Conservation (phyloP, 345 rosid species). For the Stellera chamaejasme region DNA sequence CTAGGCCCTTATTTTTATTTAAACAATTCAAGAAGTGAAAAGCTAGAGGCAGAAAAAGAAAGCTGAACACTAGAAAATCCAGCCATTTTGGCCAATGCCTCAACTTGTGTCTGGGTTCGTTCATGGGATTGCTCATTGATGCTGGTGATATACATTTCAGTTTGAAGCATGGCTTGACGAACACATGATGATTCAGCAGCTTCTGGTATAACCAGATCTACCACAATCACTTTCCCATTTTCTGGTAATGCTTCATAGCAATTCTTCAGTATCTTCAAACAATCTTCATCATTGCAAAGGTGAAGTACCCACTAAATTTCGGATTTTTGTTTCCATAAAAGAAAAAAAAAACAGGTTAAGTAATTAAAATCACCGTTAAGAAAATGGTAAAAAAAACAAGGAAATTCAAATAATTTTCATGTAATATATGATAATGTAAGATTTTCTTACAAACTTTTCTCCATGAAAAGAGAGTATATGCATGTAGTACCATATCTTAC, state of each 20-base stretch:
- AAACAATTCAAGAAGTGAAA: constrained; percentile 34
- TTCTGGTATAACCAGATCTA: constrained; percentile 38
- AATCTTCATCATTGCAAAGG: constrained; percentile 27
- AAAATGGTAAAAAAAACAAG: neutral
- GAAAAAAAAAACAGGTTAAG: neutral
- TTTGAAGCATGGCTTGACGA: constrained; percentile 27
- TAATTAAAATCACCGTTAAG: neutral
- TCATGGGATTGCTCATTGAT: constrained; percentile 31
- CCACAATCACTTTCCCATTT: constrained; percentile 33
- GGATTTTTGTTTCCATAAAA: neutral
- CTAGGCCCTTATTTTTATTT: constrained; percentile 9
- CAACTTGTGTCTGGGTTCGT: constrained; percentile 30
- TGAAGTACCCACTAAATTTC: constrained; percentile 36
- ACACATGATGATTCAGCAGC: constrained; percentile 18
- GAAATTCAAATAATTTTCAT: too few species aligned
- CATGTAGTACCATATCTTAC: constrained; percentile 14
- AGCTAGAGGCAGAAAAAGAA: constrained; percentile 22
- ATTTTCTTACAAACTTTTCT: too few species aligned
- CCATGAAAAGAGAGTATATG: neutral
- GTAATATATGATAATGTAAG: too few species aligned
- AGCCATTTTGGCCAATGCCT: constrained; percentile 29
- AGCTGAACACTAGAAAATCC: constrained; percentile 42
- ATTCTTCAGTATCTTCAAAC: constrained; percentile 37
- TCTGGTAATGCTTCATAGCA: constrained; percentile 32
- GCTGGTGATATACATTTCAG: constrained; percentile 28